phyloP scores from a whole-genome alignment of 75 land plant species.

The Sequoiadendron giganteum region DNA sequence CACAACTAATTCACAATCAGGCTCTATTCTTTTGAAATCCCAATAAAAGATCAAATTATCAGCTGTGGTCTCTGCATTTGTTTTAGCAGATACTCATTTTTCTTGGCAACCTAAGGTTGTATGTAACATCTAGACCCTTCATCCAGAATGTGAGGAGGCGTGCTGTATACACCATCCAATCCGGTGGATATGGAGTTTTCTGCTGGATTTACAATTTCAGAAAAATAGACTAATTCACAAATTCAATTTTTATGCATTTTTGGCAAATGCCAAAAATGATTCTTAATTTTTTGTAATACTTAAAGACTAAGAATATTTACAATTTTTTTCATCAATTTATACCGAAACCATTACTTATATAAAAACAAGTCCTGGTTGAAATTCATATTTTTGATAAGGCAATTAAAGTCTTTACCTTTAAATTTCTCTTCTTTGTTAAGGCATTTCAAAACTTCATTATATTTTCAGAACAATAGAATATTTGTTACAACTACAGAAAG shows the following conservation, averaged over 20 bases:
- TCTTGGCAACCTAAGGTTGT: neutral
- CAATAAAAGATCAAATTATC: neutral
- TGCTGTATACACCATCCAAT: neutral
- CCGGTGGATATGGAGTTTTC: neutral
- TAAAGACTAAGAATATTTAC: neutral
- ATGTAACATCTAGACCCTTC: neutral
- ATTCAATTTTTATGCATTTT: neutral
- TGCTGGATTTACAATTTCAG: neutral
- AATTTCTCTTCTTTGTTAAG: no score
- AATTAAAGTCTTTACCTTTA: no score
- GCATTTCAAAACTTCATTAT: no score
- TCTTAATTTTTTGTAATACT: neutral
- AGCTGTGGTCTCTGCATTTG: neutral
- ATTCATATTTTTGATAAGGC: neutral
- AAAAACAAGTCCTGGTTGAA: neutral
- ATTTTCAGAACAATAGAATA: neutral
- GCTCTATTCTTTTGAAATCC: neutral
- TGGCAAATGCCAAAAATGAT: neutral
- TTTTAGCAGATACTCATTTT: neutral
- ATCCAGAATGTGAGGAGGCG: neutral
- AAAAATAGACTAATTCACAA: neutral
- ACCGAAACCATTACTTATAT: neutral
- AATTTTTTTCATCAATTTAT: neutral
- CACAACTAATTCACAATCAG: neutral
- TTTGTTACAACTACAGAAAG: neutral